phyloP scores from a whole-genome alignment of 2,329 filamentous ascomycete genomes.

The Fusarium sp. region DNA sequence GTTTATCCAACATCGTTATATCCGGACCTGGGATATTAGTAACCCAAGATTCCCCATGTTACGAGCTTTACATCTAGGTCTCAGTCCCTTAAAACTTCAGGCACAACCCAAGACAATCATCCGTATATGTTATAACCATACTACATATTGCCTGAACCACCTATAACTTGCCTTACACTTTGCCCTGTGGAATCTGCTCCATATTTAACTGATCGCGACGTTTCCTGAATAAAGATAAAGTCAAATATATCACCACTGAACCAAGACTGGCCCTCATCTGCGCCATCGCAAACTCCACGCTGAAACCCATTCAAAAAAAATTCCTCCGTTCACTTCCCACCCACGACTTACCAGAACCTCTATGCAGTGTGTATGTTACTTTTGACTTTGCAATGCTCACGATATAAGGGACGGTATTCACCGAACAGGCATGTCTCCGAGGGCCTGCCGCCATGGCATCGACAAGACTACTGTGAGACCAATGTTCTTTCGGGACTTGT shows the following conservation, averaged over 20 bases:
- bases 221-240: background rate
- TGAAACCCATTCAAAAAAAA: background rate
- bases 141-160: background rate
- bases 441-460: background rate
- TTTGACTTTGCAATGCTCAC: background rate
- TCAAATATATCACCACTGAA: background rate
- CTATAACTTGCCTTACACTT: background rate
- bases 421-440: background rate
- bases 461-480: background rate
- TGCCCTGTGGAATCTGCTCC: background rate
- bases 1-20: background rate
- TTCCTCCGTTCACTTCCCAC: background rate
- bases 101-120: background rate
- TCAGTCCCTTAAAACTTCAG: constrained; percentile 7
- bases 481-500: background rate
- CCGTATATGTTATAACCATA: background rate
- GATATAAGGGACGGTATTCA: background rate
- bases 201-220: background rate
- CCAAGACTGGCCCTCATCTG: background rate
- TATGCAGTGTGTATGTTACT: background rate
- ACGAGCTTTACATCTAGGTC: constrained; percentile 1
- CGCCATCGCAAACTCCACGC: background rate
- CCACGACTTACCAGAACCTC: background rate
- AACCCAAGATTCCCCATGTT: constrained; percentile 8
- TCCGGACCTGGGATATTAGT: background rate